Evolutionary conservation across 75 land plant species (phyloP), one percentile per base, ranked within the genome.

Genomic region (Picea glauca): DNA sequence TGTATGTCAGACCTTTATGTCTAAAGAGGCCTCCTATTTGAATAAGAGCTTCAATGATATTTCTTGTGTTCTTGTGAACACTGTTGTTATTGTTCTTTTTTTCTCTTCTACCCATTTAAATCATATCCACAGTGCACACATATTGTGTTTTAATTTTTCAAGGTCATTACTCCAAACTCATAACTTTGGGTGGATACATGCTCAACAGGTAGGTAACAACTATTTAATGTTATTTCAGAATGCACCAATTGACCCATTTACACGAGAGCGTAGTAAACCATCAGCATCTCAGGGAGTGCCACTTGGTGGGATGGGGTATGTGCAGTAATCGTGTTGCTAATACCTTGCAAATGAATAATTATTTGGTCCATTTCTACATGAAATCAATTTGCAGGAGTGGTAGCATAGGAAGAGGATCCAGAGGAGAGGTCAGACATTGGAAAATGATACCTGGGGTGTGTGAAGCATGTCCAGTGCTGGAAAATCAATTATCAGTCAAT

Each of bases 291-390:
- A 95, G 82, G 99, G 99, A 21, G 99, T 97, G 18, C 99, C 99
- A 50, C 89, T 95, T 78, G 99, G 99, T 66, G 99, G 99, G 62
- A 97, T 97, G 99, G 99, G 99, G 99, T 97, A 89, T 81, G 93
- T 81, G 26, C 33, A 68, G 31, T 46, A 30, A 35, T 56, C 21
- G 23, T 30, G 33, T 13, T 54, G 84, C 59, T 82, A 32, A 43
- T 59, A 15, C 62, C 35, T 78, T 17, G 26, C 11, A 50, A n/a
- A 13, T 70, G 9, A 2, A 61, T 72, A 59, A 26, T 59, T 80
- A 73, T 76, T 58, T 57, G 67, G 26, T 31, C 38, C 4, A 14
- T 81, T 58, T 31, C 56, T 81, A 2, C 58, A 13, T 46, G 17
- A 31, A 46, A 54, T 54, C 31, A 30, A 21, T 32, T 62, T 74